Evolutionary conservation across 2,329 filamentous ascomycete species (phyloP), one percentile per base, ranked within the genome.

Genomic region (Botrytis pseudocinerea): DNA sequence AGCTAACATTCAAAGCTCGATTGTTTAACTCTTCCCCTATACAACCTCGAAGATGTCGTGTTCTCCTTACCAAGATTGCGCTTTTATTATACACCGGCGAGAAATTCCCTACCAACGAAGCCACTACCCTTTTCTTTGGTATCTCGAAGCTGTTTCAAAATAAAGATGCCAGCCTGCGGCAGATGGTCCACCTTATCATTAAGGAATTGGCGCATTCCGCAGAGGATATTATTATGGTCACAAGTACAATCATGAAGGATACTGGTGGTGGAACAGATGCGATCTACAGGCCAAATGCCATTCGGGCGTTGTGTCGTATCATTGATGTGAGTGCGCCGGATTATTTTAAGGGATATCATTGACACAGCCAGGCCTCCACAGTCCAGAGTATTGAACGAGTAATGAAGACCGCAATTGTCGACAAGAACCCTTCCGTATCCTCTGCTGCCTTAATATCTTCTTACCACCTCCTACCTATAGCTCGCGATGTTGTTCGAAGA

Each of bases 141-240:
- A 98, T 97, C 83, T 98, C 95, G 75, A 98, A 98, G 88, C 89
- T 98, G 75, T 99, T 99, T 88, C 95, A 98, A 87, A 98, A 98
- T 85, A 98, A 98, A 85, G 96, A 99, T 91, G 93, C 95, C 80
- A 95, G 94, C 80, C 88, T 99, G 82, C 94, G 96, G 80, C 96
- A 99, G 87, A 98, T 98, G 95, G 95, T 99, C 69, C 97, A 98
- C 85, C 88, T 98, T 78, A 91, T 98, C 82, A 93, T 98, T 86
- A 99, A 98, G 89, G 96, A 99, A 88, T 88, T 99, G 80, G 94
- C 95, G 78, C 90, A 91, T 83, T 97, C 94, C 38, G 96, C 96
- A 74, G 94, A 98, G 85, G 96, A 99, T 87, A 97, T 98, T 77
- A 99, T 99, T 82, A 98, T 99, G 96, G 96, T 98, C 75, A 99